Base-by-base conservation (phyloP, 306 rosid species). In the Gastrolobium bilobum region DNA sequence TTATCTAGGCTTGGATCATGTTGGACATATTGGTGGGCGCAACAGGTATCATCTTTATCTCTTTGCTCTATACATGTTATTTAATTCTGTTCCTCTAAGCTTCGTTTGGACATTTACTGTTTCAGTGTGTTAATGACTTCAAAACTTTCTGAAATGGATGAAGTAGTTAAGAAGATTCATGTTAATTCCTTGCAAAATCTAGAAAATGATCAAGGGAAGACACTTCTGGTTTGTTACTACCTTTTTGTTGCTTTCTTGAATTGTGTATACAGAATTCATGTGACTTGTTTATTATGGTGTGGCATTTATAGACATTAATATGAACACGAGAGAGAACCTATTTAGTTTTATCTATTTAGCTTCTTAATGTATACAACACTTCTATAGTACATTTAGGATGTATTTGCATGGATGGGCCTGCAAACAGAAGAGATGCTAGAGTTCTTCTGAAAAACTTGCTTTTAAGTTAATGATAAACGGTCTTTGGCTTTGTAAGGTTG, bases 1-100 rank as follows among this genome's bases (percentile, higher is more conserved):
- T 91, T 94, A 91, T 84, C 89, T 94, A 86, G 99, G 97, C 68
- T 85, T 94, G 91, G 99, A 94, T 87, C 99, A 94, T 82, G 95
- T 92, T 69, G 99, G 99, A 69, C 99, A 94, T 84, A 85, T 84
- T 82, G 99, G 99, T 81, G 99, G 99, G 58, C 92, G 97, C 70
- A 91, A 70, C 82, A 92, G 99, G 99, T 94, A 71, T 68, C 54
- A 10, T 43, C 70, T 47, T 83, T 56, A 34, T 70, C 48, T 65
- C 63, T 64, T 79, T 82, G 48, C 64, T 31, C 79, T 84, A 39
- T 74, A 46, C 69, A 43, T 71, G 68, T 73, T 42, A 50, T 39
- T 2, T 62, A 71, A 52, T 70, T 66, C 78, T 77, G 52, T 79
- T 83, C 67, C 67, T 68, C 72, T 60, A 58, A 68, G 81, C 60